Base-by-base conservation (phyloP, 2,329 filamentous ascomycete species). In the Orbilia oligospora region DNA sequence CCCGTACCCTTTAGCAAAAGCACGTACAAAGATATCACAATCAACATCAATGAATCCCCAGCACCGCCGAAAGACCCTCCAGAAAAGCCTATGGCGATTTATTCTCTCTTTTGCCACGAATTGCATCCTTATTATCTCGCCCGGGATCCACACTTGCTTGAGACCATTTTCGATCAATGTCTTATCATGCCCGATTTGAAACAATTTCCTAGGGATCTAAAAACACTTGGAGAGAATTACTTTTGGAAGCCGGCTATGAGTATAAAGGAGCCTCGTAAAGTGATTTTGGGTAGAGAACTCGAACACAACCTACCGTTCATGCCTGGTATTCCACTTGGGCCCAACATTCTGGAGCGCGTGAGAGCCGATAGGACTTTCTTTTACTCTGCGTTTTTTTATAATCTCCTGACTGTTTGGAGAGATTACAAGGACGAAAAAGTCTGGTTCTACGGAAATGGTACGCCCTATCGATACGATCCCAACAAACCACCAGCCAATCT, bases 191-290 rank as follows among this genome's bases (percentile, higher is more conserved):
- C 73, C 1, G 49, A 71, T 20, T 61, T 77, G 44, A 49, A 58
- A 22, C 33, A 63, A 10, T 77, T 77, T 24, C 67, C 73, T 4
- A n/a, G 8, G 5, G 63, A 71, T 9, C 49, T 49, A 0, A 41
- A 66, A n/a, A 58, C 51, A 16, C 49, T 68, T 10, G 68, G 68
- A 2, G 73, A 71, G 53, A 77, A 77, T 38, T 71, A 71, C 18
- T 77, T 77, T 56, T 77, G 68, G 67, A 77, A 71, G 38, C 73
- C 73, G 9, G 73, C 67, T 3, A 67, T 77, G 56, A 77, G 73
- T 27, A 53, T 77, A 14, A 71, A 63, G 18, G 73, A 77, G 9
- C 73, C 73, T 10, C 18, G 22, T 1, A 67, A 68, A 12, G 44
- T 77, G 3, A 48, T 16, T 9, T 36, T 77, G 4, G 68, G 73